Base-by-base conservation (phyloP, 2,329 filamentous ascomycete species). In the Fusarium bactridioides region DNA sequence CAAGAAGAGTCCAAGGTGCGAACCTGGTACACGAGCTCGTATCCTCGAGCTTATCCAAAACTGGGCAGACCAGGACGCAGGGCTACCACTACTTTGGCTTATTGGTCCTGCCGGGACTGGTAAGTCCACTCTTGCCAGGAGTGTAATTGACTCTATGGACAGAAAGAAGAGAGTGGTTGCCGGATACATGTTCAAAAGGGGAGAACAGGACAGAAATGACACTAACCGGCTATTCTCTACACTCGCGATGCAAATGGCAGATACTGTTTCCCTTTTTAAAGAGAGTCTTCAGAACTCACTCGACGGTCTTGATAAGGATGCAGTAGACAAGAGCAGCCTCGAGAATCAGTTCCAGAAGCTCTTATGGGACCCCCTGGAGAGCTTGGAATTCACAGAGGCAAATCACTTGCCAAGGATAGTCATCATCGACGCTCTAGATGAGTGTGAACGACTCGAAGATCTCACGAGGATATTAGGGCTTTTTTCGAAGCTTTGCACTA, bases 301-400 rank as follows among this genome's bases (percentile, higher is more conserved):
- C 2, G 15, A 23, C 5, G 40, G n/a, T 7, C 10, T 43, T 0
- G 40, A 23, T 3, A 43, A 43, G 1, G 40, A 43, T 1, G 40
- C 40, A 11, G 15, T 43, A 10, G 40, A 43, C 5, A 43, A 23
- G 10, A 23, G 3, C 0, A 23, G n/a, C 40, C 40, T 43, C 15
- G 40, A 43, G 0, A 23, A 1, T 18, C n/a, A 43, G 10, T 43
- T 43, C 2, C 15, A 23, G 4, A 43, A 23, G n/a, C 40, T 43
- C 0, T 43, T 43, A 23, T 43, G 40, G 40, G 10, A 23, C 4
- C 40, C 40, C 10, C 10, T 43, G 6, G 40, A 43, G 10, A 23
- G 4, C 2, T 23, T 43, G 40, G 0, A 23, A 11, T 1, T 11
- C 15, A 4, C 1, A 11, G n/a, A 43, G 5, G 15, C 3, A 18